Evolutionary conservation across 2,329 filamentous ascomycete species (phyloP), one percentile per base, ranked within the genome.

Genomic region (Ophiocordyceps robertsii): DNA sequence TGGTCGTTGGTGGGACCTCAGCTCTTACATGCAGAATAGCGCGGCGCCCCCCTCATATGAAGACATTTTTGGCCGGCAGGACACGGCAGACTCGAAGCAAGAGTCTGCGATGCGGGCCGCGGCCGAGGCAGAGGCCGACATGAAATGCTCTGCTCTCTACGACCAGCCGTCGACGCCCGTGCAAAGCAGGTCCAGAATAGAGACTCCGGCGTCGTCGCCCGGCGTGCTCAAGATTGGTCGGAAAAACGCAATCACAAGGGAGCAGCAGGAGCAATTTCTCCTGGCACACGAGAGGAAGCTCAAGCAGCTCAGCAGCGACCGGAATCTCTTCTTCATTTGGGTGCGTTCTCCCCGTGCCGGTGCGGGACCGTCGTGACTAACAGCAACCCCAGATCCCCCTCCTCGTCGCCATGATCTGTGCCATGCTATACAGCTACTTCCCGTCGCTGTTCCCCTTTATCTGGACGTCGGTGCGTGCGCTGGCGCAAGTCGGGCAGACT

Each of bases 21-120:
- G 81, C 37, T 76, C 77, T 9, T 63, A 69, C 32, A 67, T 71
- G 51, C 62, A 64, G 14, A 65, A 62, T 17, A 64, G 63, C 33
- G 61, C 74, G 10, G 65, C 69, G 4, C 68, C 74, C 29, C 85
- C 85, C 10, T 75, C 85, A 0, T 92, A 92, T 49, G 80, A 88
- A 42, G 85, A 89, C 39, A 75, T 92, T 27, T 92, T 79, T 57
- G 84, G 83, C 2, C 64, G 66, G 35, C 60, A 67, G 42, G 65
- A 69, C 37, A 48, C 19, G 17, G 6, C 69, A 14, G 73, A 80
- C 43, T 63, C 61, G 21, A 81, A 82, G 58, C 69, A 74, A 51
- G 64, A 69, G 16, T 73, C 74, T n/a, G 75, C 73, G 1, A 67
- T 69, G 9, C 67, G 67, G 42, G 78, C 77, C 3, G 72, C 72